These are phyloP conservation scores for Fusarium sacchari DNA, from an alignment of 2,329 filamentous ascomycete genomes.

Conservation along the genomic window DNA sequence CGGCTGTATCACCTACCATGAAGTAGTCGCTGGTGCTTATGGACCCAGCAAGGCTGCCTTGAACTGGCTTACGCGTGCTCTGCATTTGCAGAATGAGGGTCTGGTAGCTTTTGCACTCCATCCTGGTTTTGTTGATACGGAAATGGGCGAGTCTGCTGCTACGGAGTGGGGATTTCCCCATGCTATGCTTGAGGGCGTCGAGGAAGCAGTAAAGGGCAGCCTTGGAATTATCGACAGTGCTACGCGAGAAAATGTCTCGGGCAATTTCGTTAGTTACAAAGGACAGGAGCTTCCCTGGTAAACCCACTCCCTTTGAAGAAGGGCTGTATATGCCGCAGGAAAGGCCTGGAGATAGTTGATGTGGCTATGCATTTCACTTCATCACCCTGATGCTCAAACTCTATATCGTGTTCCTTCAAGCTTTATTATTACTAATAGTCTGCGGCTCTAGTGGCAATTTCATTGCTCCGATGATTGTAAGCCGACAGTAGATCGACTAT, in stretches of 20 bases:
- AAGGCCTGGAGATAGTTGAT: no score
- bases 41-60: slow-evolving; percentile 49
- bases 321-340: no score
- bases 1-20: slow-evolving; percentile 49
- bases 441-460: background rate
- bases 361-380: no score
- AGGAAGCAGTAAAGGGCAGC: slow-evolving; percentile 47
- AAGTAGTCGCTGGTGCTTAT: slow-evolving; percentile 46
- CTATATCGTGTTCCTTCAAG: no score
- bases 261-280: slow-evolving; percentile 48
- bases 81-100: slow-evolving; percentile 43
- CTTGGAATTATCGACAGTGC: slow-evolving; percentile 51
- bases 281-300: slow-evolving; percentile 47
- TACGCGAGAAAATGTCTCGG: slow-evolving; percentile 46
- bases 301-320: no score
- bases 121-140: slow-evolving; percentile 52
- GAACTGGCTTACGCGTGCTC: slow-evolving; percentile 48
- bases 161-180: slow-evolving; percentile 46
- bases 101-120: slow-evolving; percentile 49
- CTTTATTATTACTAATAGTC: no score
- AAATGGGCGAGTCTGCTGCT: slow-evolving; percentile 46
- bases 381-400: no score
- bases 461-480: fast-evolving
- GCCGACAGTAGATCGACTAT: fast-evolving
- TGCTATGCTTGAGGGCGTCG: slow-evolving; percentile 43